Evolutionary conservation across 2,329 filamentous ascomycete species (phyloP), one percentile per base, ranked within the genome.

Genomic region (Cladosporium sp.): DNA sequence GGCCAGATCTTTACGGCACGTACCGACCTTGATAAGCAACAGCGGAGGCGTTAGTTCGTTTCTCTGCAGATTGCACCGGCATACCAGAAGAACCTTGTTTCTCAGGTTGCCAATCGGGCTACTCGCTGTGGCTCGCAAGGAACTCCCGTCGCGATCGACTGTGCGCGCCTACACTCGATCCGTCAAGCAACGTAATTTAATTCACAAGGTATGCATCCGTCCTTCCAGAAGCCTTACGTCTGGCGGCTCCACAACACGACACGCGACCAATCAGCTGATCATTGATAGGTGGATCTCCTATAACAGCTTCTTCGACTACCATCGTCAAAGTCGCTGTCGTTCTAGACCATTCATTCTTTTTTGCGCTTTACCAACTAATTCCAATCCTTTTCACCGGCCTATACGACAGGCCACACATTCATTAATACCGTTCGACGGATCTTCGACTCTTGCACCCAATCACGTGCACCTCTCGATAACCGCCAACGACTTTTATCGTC

Each of bases 31-130:
- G 55, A 60, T 54, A 59, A 59, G 56, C 63, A 63, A 58, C 63
- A 66, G 74, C 67, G 74, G 75, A 77, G 73, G 72, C 75, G 75
- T 77, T 77, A 75, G 72, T 69, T 77, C 75, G 74, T 74, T 53
- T 72, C 69, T 77, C 73, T 77, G 70, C 74, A 68, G 54, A 67
- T 68, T 68, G 62, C 63, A 54, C 44, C 53, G 56, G 56, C 52
- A 56, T 59, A 56, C 56, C 55, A 59, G 54, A 52, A 54, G 56
- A 43, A 59, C 59, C 57, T 62, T 63, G 64, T 65, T 59, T 60
- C 63, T 63, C 58, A 68, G 66, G 66, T 64, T 64, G 60, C 62
- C 62, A 63, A 62, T 67, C 64, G 61, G 64, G 58, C 53, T 66
- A 64, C 67, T 70, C 69, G 64, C 72, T 73, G 72, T 71, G 67